Conservation (phyloP, 1,284 basidiomycete genomes). For the Meira nashicola region DNA sequence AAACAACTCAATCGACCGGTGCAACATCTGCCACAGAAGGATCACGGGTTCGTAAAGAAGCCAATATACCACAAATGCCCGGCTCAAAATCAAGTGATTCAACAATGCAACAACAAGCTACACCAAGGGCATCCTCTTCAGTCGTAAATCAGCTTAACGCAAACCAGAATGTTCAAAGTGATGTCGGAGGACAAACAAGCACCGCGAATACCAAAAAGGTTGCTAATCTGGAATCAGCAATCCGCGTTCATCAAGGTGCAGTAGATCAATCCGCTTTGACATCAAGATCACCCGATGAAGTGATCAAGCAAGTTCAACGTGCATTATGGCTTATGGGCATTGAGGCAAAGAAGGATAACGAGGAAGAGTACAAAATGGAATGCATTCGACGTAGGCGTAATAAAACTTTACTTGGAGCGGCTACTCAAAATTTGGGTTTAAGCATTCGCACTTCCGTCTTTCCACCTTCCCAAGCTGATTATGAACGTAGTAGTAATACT, state of each 20-base stretch:
- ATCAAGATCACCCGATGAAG: slow-evolving; percentile 73
- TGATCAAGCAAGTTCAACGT: slow-evolving; percentile 75
- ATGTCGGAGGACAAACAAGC: neutral
- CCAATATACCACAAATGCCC: slow-evolving; percentile 1
- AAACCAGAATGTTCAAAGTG: neutral
- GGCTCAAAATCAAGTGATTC: slow-evolving; percentile 36
- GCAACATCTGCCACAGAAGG: slow-evolving; percentile 22
- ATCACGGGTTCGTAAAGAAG: slow-evolving; percentile 12
- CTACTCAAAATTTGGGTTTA: slow-evolving; percentile 34
- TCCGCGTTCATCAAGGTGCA: slow-evolving; percentile 83
- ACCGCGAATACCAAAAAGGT: neutral
- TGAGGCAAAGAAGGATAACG: slow-evolving; percentile 72
- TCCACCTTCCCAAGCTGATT: slow-evolving; percentile 42
- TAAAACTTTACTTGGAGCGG: slow-evolving; percentile 38
- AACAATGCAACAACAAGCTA: slow-evolving; percentile 41
- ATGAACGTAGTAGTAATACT: slow-evolving; percentile 26
- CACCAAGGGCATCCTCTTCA: slow-evolving; percentile 32
- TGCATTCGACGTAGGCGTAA: slow-evolving; percentile 45
- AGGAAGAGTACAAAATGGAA: slow-evolving; percentile 62
- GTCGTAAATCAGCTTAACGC: neutral
- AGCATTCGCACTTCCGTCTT: slow-evolving; percentile 46
- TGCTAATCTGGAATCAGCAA: slow-evolving; percentile 20
- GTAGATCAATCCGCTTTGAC: slow-evolving; percentile 90
- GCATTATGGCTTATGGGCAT: slow-evolving; percentile 85
- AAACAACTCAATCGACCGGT: slow-evolving; percentile 29